Evolutionary conservation across 352 stramenopile genomes (phyloP).

Genomic region (Phytophthora pisi): DNA sequence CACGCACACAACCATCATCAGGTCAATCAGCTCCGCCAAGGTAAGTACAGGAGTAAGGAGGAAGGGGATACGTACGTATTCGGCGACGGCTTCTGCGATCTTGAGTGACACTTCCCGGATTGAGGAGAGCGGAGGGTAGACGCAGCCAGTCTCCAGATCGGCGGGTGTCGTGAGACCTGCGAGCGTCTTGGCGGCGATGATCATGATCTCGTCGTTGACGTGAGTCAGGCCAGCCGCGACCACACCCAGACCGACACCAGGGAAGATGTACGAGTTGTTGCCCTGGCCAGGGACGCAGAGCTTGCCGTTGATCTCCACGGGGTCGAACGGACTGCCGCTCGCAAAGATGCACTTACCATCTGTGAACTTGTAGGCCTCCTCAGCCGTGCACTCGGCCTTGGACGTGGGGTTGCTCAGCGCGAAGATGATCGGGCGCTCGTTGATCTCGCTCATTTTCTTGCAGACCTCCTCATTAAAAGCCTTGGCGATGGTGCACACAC

Average conservation of each 20-base stretch:
- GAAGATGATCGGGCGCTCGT: slow-evolving; percentile 96
- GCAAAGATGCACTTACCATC: slow-evolving; percentile 96
- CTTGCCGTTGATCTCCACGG: slow-evolving; percentile 90
- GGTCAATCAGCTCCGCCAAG: not conserved
- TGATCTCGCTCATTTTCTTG: slow-evolving; percentile 87
- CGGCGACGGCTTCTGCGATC: slow-evolving; percentile 89
- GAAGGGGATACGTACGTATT: slow-evolving; percentile 15
- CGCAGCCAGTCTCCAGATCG: slow-evolving; percentile 92
- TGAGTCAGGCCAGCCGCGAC: slow-evolving; percentile 83
- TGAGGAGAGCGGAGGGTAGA: slow-evolving; percentile 91
- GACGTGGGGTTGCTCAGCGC: slow-evolving; percentile 96
- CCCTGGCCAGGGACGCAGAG: slow-evolving; percentile 86
- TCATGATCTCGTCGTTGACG: slow-evolving; percentile 84
- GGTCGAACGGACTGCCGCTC: slow-evolving; percentile 96
- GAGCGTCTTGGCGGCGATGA: slow-evolving; percentile 80
- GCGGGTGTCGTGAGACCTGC: slow-evolving; percentile 80
- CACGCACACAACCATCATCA: slow-evolving; percentile 7
- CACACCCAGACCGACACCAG: slow-evolving; percentile 94
- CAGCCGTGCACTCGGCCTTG: slow-evolving; percentile 96
- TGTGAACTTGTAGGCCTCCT: slow-evolving; percentile 97
- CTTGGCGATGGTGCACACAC: slow-evolving; percentile 92
- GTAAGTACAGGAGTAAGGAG: not conserved
- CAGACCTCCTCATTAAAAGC: slow-evolving; percentile 92
- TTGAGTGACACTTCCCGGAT: slow-evolving; percentile 94
- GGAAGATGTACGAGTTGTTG: slow-evolving; percentile 99